Percentiles rank a stretch among this genome's conserved stretches.
Evolutionary conservation across 2,329 filamentous ascomycete species (phyloP).

Genomic region (Macrophomina pseudophaseolina): DNA sequence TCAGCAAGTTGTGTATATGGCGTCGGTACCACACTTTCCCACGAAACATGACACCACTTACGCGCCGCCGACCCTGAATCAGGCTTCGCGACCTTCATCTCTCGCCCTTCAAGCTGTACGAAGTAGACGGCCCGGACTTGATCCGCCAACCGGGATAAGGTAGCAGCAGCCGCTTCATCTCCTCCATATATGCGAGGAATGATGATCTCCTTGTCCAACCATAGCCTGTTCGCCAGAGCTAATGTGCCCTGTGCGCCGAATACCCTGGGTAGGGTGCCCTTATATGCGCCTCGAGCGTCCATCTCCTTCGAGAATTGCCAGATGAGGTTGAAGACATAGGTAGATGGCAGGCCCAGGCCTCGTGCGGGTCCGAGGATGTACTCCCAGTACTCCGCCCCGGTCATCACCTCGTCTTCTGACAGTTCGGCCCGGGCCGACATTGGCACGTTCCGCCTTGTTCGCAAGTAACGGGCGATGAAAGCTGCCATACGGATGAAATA

Average conservation of each 20-base stretch:
- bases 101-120: too few species aligned
- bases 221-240: background rate
- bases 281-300: background rate
- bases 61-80: too few species aligned
- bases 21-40: too few species aligned
- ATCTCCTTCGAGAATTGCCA: background rate
- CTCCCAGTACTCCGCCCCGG: too few species aligned
- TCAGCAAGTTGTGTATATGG: too few species aligned
- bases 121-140: too few species aligned
- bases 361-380: background rate
- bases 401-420: too few species aligned
- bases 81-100: too few species aligned
- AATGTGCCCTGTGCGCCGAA: background rate
- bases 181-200: background rate
- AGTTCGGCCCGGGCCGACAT: too few species aligned
- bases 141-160: too few species aligned
- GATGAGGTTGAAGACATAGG: background rate
- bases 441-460: background rate
- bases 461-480: background rate
- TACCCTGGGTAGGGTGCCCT: background rate
- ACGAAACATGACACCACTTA: too few species aligned
- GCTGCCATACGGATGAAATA: background rate
- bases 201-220: background rate
- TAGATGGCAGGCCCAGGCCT: background rate
- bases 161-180: too few species aligned